A percentile compares a stretch with the other conserved stretches of the same genome.
Conservation (phyloP, 164 flowering plant genomes). For the Stephania yunnanensis region DNA sequence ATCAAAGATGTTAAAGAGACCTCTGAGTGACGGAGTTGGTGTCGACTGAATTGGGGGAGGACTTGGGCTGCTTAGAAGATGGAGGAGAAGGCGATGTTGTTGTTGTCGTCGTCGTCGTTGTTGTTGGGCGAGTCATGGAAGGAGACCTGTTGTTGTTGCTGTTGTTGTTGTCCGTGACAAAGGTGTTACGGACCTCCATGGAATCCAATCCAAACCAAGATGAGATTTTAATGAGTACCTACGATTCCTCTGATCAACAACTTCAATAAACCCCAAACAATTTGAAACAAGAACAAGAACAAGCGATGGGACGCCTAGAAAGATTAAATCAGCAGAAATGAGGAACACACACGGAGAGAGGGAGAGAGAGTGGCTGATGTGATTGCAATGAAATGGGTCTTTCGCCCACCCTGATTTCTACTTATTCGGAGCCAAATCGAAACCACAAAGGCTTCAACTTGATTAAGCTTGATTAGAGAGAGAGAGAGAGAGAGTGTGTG, state of each 20-base stretch:
- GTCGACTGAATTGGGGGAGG: conserved; percentile 40
- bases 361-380: neutral
- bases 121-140: neutral
- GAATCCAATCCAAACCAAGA: neutral
- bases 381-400: too few relatives aligned
- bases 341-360: neutral
- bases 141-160: too few relatives aligned
- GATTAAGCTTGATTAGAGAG: too few relatives aligned
- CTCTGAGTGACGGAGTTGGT: conserved; percentile 53
- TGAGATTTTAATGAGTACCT: neutral
- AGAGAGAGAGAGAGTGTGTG: too few relatives aligned
- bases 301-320: neutral
- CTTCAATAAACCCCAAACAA: neutral
- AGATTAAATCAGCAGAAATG: neutral
- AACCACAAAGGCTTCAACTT: neutral
- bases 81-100: conserved; percentile 20
- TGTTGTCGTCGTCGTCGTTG: conserved; percentile 14
- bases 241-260: neutral
- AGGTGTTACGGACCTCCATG: conserved; percentile 43
- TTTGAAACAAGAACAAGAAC: neutral
- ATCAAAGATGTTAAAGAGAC: conserved; percentile 14
- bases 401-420: neutral
- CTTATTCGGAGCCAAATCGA: neutral
- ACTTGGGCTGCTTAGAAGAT: conserved; percentile 35
- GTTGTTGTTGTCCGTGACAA: conserved; percentile 23